Evolutionary conservation across 768 basidiomycete species (phyloP), one percentile per base, ranked within the genome.

Genomic region (Dioszegia hungarica): DNA sequence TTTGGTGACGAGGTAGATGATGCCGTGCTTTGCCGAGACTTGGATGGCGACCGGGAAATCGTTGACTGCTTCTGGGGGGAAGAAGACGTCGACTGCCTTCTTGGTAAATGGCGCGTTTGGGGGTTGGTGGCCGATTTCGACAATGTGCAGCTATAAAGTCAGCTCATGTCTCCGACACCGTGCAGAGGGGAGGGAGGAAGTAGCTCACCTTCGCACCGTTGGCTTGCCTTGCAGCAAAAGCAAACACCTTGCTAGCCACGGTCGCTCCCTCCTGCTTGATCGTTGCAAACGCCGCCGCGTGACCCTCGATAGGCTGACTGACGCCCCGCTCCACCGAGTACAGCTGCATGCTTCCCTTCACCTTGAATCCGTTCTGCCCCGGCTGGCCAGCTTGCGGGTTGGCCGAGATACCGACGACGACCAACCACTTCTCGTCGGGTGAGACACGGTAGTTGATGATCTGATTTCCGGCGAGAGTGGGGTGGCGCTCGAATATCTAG

Each of bases 31-130:
- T 77, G 87, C 86, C 37, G 95, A 98, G 33, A 98, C 90, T 75
- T 99, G 95, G 91, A 99, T 98, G 27, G 95, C 90, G 27, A 99
- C 95, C 17, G 95, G 95, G 81, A 99, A 99, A 73, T 99, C 95
- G 74, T 93, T 97, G 49, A 86, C 87, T 5, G 95, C 95, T 76
- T 99, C 95, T 1, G 93, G 86, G 51, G 95, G 95, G 83, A 98
- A 99, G 81, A 93, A 99, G 33, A 99, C 94, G 66, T 99, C 95
- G 59, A 98, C 93, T 11, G 89, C 89, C 79, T 95, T 98, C 83
- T 99, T 99, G 31, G 83, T 82, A 80, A 95, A 99, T 6, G 87
- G 87, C 17, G 93, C 88, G 68, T 94, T 89, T 5, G 90, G 86
- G 10, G 89, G 87, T 58, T 86, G 83, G 77, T 98, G 95, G 75